Percentiles rank a stretch among this genome's conserved stretches.
phyloP scores from a whole-genome alignment of 805 yeast genomes.

The Tetrapisispora nanseiensis region DNA sequence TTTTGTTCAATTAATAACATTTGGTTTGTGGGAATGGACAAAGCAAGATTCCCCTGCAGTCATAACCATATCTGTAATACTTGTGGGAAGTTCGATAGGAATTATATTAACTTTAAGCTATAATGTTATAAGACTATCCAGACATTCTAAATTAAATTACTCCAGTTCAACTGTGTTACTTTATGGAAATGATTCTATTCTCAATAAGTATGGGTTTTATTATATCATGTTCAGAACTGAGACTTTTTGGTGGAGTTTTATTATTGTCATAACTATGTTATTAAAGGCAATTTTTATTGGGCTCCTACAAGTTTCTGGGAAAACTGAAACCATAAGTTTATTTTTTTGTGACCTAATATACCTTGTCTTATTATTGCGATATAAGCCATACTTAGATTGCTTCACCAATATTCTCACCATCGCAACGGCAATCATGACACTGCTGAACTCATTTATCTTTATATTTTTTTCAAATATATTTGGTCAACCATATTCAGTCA shows the following conservation, averaged over 20 bases:
- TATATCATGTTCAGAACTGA: slow-evolving; percentile 81
- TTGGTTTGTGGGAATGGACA: slow-evolving; percentile 83
- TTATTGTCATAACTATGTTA: slow-evolving; percentile 49
- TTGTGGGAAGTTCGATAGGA: slow-evolving; percentile 50
- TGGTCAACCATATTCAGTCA: slow-evolving; percentile 67
- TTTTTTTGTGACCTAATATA: slow-evolving; percentile 69
- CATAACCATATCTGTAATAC: slow-evolving; percentile 65
- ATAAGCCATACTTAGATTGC: slow-evolving; percentile 69
- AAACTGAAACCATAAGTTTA: slow-evolving; percentile 65
- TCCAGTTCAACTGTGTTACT: slow-evolving; percentile 80
- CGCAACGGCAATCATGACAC: slow-evolving; percentile 57
- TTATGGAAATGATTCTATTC: slow-evolving; percentile 63
- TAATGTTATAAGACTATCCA: slow-evolving; percentile 56
- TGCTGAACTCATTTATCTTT: slow-evolving; percentile 75
- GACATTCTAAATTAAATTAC: slow-evolving; percentile 44
- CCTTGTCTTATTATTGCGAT: slow-evolving; percentile 50
- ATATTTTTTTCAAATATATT: slow-evolving; percentile 77
- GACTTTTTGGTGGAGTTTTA: slow-evolving; percentile 74
- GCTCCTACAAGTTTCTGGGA: slow-evolving; percentile 71
- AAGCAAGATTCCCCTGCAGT: slow-evolving; percentile 80
- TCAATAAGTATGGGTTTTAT: slow-evolving; percentile 77
- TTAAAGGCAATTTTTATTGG: slow-evolving; percentile 66
- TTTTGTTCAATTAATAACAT: slow-evolving; percentile 69
- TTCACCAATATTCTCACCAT: slow-evolving; percentile 73
- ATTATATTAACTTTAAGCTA: slow-evolving; percentile 55